Evolutionary conservation across 148 eudicot genomes (phyloP).

Genomic region (Spergularia marina): DNA sequence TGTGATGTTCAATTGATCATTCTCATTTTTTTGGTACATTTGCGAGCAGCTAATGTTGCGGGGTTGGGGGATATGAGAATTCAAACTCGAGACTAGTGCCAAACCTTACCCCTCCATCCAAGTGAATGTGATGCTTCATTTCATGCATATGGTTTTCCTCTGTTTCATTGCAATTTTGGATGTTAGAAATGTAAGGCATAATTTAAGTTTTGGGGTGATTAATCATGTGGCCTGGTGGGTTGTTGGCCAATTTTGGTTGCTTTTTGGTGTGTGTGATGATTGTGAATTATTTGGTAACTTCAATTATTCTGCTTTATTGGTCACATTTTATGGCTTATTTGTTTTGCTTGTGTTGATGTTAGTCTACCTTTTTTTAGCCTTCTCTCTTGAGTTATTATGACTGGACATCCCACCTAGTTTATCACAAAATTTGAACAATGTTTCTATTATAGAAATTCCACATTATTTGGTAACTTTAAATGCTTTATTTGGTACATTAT

Average conservation of each 20-base stretch:
- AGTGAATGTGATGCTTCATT: not conserved
- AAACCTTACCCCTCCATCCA: too few relatives aligned
- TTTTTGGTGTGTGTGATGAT: not conserved
- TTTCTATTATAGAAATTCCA: not conserved
- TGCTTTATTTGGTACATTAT: not conserved
- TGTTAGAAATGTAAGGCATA: too few relatives aligned
- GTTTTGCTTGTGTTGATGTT: not conserved
- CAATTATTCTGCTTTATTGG: not conserved
- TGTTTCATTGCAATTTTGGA: conserved; percentile 1
- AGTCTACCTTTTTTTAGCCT: not conserved
- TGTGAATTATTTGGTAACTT: conserved; percentile 1
- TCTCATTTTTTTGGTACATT: too few relatives aligned
- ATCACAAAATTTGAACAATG: not conserved
- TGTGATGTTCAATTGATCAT: not conserved
- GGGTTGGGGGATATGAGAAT: too few relatives aligned
- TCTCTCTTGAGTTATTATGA: not conserved
- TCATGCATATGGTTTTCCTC: conserved; percentile 10
- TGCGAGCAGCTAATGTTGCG: too few relatives aligned
- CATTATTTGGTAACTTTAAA: not conserved
- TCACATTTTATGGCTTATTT: not conserved
- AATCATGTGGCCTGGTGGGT: not conserved
- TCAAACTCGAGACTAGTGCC: too few relatives aligned
- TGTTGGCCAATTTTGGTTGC: conserved; percentile 12
- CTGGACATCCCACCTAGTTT: not conserved
- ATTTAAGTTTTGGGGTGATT: not conserved